Base-by-base conservation (phyloP, 1,284 basidiomycete genomes). In the Xerocomus minutiporus region DNA sequence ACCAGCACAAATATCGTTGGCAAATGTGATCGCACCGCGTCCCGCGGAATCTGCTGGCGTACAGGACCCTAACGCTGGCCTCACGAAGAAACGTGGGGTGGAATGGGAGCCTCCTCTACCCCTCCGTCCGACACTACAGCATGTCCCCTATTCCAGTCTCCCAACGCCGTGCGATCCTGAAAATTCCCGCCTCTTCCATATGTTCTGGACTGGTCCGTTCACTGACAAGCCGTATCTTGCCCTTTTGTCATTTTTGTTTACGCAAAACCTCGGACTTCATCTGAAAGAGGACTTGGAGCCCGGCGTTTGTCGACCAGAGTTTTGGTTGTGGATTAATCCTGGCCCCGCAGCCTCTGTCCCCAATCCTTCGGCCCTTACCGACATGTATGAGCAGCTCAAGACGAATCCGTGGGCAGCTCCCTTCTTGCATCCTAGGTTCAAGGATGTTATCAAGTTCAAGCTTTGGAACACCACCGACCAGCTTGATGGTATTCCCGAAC, bases 401-500 rank as follows among this genome's bases (percentile, higher is more conserved):
- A 75, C 77, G 7, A 93, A 88, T 65, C 88, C 90, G 0, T 93
- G 91, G 91, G 83, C 87, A 2, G 81, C 88, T 3, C 91, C 91
- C 0, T 91, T 93, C 74, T 73, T 93, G 15, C 87, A 93, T 67
- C 80, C 80, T 20, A 77, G 89, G 49, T 93, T 93, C 73, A 78
- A 82, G 53, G 85, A 90, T 55, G 79, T 88, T 17, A 83, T 93
- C 67, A 81, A 87, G 63, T 93, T 93, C 75, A 89, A 86, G 65
- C 77, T 93, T 63, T 93, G 91, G 91, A 93, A 93, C 66, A 93
- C 91, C 35, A 93, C 91, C 4, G 90, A 92, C 61, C 90, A 92
- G 61, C 74, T 93, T 38, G 91, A 93, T 59, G 84, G 85, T 36
- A 77, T 92, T 2, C 81, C 83, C 4, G 91, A 93, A 67, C 70